Percentiles rank a stretch among this genome's conserved stretches.
phyloP scores from a whole-genome alignment of 2,329 filamentous ascomycete species.

The Cladosporium colombiae region DNA sequence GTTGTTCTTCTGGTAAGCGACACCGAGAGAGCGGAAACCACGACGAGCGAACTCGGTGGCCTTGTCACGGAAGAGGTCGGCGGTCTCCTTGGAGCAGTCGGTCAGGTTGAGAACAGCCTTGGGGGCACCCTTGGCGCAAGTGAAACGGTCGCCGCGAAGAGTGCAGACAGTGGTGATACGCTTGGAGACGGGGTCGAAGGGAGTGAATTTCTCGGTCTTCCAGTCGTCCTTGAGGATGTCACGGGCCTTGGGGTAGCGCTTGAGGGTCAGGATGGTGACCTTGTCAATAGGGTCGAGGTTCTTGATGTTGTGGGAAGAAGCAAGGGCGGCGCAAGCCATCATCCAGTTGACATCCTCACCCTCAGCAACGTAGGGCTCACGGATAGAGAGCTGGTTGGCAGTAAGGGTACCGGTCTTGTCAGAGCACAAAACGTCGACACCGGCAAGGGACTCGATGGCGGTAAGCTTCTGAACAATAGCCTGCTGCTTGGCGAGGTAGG shows the following conservation, averaged over 20 bases:
- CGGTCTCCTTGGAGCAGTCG: constrained; percentile 65
- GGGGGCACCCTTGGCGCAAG: constrained; percentile 75
- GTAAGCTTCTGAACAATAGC: constrained; percentile 79
- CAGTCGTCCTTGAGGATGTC: constrained; percentile 74
- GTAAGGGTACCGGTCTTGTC: constrained; percentile 80
- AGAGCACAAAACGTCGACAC: constrained; percentile 77
- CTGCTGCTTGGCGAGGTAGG: constrained; percentile 75
- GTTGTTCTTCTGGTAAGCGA: constrained; percentile 75
- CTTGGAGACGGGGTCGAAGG: constrained; percentile 79
- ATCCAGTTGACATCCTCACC: constrained; percentile 81
- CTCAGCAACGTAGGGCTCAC: constrained; percentile 74
- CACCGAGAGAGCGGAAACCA: constrained; percentile 79
- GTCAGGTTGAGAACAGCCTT: constrained; percentile 72
- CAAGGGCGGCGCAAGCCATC: constrained; percentile 77
- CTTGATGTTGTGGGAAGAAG: constrained; percentile 77
- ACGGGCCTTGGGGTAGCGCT: constrained; percentile 74
- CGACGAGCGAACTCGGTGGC: constrained; percentile 73
- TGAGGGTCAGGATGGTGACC: constrained; percentile 73
- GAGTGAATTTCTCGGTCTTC: constrained; percentile 75
- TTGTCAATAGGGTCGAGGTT: constrained; percentile 79
- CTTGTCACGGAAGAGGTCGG: constrained; percentile 69
- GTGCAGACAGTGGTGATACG: constrained; percentile 71
- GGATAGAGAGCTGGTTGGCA: constrained; percentile 73
- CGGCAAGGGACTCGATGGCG: constrained; percentile 73
- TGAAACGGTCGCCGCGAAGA: constrained; percentile 69